A percentile compares a stretch with the other conserved stretches of the same genome.
phyloP scores from a whole-genome alignment of 805 yeast genomes.

The Lipomyces starkeyi region DNA sequence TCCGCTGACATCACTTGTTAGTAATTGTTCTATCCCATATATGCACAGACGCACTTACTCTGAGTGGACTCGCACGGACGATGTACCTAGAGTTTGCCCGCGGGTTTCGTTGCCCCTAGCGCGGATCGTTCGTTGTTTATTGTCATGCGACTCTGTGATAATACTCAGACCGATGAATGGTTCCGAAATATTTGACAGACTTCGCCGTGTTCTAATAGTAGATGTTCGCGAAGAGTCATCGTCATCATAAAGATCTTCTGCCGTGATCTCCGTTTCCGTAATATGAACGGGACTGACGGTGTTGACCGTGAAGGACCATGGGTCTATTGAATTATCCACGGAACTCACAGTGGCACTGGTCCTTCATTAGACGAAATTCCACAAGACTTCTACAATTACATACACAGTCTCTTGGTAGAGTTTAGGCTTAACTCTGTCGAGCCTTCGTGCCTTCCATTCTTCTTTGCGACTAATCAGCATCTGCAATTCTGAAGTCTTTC shows the following conservation, averaged over 20 bases:
- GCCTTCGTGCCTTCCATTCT: conserved; percentile 51
- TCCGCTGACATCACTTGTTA: conserved; percentile 3
- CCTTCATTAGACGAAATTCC: neutral
- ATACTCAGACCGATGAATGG: conserved; percentile 13
- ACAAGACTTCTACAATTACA: neutral
- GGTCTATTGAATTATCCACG: conserved; percentile 14
- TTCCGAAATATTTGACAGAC: conserved; percentile 8
- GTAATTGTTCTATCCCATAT: neutral
- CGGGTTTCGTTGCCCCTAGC: conserved; percentile 8
- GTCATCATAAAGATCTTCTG: conserved; percentile 7
- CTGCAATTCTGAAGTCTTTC: conserved; percentile 47
- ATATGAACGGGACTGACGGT: conserved; percentile 3
- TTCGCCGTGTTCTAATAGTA: neutral
- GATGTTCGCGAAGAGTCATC: conserved; percentile 8
- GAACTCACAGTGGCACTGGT: conserved; percentile 11
- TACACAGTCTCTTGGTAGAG: conserved; percentile 48
- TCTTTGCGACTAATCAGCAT: conserved; percentile 54
- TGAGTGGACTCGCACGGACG: conserved; percentile 14
- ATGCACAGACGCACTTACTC: conserved; percentile 15
- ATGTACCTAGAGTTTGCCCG: conserved; percentile 6
- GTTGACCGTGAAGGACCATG: conserved; percentile 32
- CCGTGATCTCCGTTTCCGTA: conserved; percentile 14
- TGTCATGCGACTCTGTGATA: conserved; percentile 10
- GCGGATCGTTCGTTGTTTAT: conserved; percentile 15
- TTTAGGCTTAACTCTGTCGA: conserved; percentile 40